Evolutionary conservation across 2,329 filamentous ascomycete species (phyloP).

Genomic region (Nemania sp.): DNA sequence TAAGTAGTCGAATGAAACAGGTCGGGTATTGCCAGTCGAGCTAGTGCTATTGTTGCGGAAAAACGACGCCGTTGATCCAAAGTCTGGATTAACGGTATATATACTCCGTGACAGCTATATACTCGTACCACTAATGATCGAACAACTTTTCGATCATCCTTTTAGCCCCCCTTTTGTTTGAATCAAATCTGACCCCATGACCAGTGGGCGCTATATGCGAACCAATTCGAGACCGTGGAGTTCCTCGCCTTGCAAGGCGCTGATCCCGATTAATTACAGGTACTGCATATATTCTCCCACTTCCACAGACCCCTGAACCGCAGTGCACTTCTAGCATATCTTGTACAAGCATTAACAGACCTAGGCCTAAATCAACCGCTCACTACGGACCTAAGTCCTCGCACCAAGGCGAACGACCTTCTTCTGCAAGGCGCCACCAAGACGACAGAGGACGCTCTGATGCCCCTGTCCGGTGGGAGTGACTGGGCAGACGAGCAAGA

Average conservation of each 20-base stretch:
- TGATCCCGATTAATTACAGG: neutral
- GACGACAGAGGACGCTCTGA: slow-evolving; percentile 15
- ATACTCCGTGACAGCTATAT: neutral
- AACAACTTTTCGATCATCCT: neutral
- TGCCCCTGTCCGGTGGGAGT: neutral
- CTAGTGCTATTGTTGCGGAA: neutral
- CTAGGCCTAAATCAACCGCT: neutral
- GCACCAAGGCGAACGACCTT: slow-evolving; percentile 33
- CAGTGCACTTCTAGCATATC: neutral
- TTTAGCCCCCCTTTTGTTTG: neutral
- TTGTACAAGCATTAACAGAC: neutral
- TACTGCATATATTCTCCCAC: neutral
- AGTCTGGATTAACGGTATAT: too few species aligned
- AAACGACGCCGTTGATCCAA: too few species aligned
- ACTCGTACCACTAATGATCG: too few species aligned
- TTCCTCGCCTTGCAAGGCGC: neutral
- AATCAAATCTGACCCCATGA: neutral
- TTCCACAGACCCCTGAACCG: neutral
- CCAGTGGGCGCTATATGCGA: slow-evolving; percentile 5
- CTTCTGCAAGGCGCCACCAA: slow-evolving; percentile 31
- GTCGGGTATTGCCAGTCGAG: too few species aligned
- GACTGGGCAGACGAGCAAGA: neutral
- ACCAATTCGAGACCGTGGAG: neutral
- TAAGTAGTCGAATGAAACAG: neutral
- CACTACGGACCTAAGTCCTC: slow-evolving; percentile 20